A percentile compares a stretch with the other conserved stretches of the same genome.
Conservation (phyloP, 495 filamentous ascomycete genomes). For the Penicillium verhagenii region DNA sequence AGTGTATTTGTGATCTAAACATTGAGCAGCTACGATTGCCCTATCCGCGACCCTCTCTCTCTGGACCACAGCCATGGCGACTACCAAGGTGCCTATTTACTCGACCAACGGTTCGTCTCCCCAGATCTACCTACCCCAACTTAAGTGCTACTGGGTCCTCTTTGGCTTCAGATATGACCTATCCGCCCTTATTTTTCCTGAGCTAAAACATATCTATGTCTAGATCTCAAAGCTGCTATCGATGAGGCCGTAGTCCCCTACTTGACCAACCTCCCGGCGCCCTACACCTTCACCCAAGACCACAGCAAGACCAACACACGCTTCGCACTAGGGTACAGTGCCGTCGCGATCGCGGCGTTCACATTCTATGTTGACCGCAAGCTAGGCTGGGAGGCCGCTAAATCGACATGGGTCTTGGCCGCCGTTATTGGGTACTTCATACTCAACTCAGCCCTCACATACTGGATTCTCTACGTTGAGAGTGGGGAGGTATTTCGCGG, state of each 20-base stretch:
- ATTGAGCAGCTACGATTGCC: not conserved
- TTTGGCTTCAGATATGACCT: not conserved
- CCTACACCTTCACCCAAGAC: conserved; percentile 69
- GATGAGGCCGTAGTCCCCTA: conserved; percentile 95
- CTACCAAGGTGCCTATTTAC: conserved; percentile 47
- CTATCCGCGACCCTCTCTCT: not conserved
- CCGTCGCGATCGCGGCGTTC: conserved; percentile 73
- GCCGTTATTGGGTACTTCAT: conserved; percentile 78
- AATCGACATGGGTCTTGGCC: conserved; percentile 63
- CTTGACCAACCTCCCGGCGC: conserved; percentile 66
- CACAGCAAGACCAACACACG: conserved; percentile 80
- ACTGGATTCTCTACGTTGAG: conserved; percentile 87
- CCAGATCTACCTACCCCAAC: conserved; percentile 20
- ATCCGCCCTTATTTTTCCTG: not conserved
- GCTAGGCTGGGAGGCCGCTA: conserved; percentile 82
- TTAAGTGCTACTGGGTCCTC: not conserved
- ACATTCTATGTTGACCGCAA: conserved; percentile 91
- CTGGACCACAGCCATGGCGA: conserved; percentile 29
- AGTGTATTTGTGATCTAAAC: not conserved
- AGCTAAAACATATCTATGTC: conserved; percentile 6
- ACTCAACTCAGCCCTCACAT: conserved; percentile 75
- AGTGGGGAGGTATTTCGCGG: conserved; percentile 78
- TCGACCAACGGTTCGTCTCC: conserved; percentile 44
- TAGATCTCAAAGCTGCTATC: conserved; percentile 94
- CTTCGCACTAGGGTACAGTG: conserved; percentile 76